Evolutionary conservation across 768 basidiomycete species (phyloP).

Genomic region (Termitomyces sp.): DNA sequence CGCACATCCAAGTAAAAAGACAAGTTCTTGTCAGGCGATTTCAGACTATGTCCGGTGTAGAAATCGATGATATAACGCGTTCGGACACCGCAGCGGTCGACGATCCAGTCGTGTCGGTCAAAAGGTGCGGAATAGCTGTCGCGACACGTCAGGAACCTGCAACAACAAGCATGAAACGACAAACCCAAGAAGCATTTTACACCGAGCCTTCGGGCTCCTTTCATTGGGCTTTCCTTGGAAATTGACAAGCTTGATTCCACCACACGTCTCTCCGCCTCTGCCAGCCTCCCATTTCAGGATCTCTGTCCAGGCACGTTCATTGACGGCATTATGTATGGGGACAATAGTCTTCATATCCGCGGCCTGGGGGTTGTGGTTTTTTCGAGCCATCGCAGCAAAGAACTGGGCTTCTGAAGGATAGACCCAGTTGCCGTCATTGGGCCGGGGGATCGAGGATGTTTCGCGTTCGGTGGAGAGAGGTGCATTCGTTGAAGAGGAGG

Average conservation of each 20-base stretch:
- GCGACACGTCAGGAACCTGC: conserved; percentile 9
- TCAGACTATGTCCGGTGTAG: conserved; percentile 71
- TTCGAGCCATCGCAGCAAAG: conserved; percentile 93
- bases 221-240: conserved; percentile 88
- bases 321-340: conserved; percentile 98
- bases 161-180: conserved; percentile 18
- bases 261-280: conserved; percentile 77
- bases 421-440: conserved; percentile 76
- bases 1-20: conserved; percentile 94
- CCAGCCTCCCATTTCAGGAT: conserved; percentile 79
- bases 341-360: conserved; percentile 95
- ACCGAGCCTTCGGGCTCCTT: conserved; percentile 72
- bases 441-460: conserved; percentile 82
- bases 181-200: conserved; percentile 84
- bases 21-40: conserved; percentile 41
- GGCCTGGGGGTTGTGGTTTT: conserved; percentile 83
- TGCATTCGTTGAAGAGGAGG: conserved; percentile 16
- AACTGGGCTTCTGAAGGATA: conserved; percentile 99
- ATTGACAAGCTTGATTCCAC: conserved; percentile 75
- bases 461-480: conserved; percentile 69
- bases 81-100: conserved; percentile 86
- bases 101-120: conserved; percentile 95
- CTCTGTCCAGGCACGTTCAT: conserved; percentile 87
- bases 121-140: conserved; percentile 88
- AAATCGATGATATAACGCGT: conserved; percentile 98